These are phyloP conservation scores for Aspergillus incahuasiensis DNA, from an alignment of 495 filamentous ascomycete species.

Conservation along the genomic window DNA sequence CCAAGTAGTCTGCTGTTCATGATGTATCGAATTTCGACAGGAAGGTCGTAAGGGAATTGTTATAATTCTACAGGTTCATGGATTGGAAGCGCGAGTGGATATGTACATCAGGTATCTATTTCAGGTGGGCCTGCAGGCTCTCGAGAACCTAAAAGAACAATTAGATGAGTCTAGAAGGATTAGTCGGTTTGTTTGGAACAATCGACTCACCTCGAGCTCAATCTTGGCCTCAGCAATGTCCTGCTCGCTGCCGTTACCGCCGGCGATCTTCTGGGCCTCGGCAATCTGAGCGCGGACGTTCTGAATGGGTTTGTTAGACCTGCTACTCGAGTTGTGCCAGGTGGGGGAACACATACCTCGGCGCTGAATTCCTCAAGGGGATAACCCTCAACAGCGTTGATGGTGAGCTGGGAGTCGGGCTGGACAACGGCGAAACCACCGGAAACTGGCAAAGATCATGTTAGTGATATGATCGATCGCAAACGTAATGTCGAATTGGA, in stretches of 20 bases:
- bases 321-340: not conserved
- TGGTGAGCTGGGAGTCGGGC: slow-evolving; percentile 89
- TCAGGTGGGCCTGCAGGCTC: slow-evolving; percentile 69
- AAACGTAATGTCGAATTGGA: not conserved
- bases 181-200: slow-evolving; percentile 14
- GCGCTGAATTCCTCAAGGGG: slow-evolving; percentile 91
- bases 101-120: slow-evolving; percentile 55
- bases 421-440: slow-evolving; percentile 97
- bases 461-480: slow-evolving; percentile 19
- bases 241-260: slow-evolving; percentile 88
- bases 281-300: slow-evolving; percentile 57
- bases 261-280: slow-evolving; percentile 92
- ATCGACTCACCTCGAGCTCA: slow-evolving; percentile 77
- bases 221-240: slow-evolving; percentile 98
- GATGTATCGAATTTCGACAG: slow-evolving; percentile 9
- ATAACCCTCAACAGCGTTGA: slow-evolving; percentile 96
- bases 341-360: slow-evolving; percentile 49
- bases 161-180: slow-evolving; percentile 13
- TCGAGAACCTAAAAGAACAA: slow-evolving; percentile 56
- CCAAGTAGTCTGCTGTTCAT: slow-evolving; percentile 7
- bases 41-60: slow-evolving; percentile 29
- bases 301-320: slow-evolving; percentile 20
- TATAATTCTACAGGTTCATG: slow-evolving; percentile 45
- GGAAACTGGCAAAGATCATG: slow-evolving; percentile 58
- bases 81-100: slow-evolving; percentile 31